Conservation (phyloP, 2,329 filamentous ascomycete species). For the Fusarium succisae region DNA sequence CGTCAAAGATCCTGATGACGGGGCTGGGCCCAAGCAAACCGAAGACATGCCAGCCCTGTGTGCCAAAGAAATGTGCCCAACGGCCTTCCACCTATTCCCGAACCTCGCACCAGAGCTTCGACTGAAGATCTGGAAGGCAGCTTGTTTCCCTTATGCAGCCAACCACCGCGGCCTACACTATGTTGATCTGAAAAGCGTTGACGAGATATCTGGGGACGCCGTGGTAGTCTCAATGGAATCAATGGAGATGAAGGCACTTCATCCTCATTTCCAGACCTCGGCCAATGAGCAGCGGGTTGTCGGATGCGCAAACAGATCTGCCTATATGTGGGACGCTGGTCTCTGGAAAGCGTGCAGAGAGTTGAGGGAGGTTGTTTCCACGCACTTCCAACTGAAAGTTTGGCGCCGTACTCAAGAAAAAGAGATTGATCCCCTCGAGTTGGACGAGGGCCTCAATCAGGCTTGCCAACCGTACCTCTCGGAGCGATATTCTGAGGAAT, state of each 20-base stretch:
- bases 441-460: neutral
- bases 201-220: no score
- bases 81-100: neutral
- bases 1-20: neutral
- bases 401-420: fast-evolving
- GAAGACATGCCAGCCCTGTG: neutral
- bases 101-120: neutral
- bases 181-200: neutral
- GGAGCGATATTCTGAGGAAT: fast-evolving
- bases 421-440: fast-evolving
- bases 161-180: neutral
- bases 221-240: no score
- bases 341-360: constrained; percentile 9
- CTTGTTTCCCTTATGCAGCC: neutral
- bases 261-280: neutral
- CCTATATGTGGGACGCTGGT: constrained; percentile 4
- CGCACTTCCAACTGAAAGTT: fast-evolving
- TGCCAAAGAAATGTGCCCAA: fast-evolving
- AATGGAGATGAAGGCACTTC: neutral
- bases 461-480: neutral
- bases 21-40: no score
- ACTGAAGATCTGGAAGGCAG: neutral
- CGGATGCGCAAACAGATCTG: neutral
- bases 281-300: fast-evolving
- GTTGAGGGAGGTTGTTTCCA: neutral